These are phyloP conservation scores for Arachnomyces sp. DNA, from an alignment of 2,329 filamentous ascomycete species.

Conservation along the genomic window DNA sequence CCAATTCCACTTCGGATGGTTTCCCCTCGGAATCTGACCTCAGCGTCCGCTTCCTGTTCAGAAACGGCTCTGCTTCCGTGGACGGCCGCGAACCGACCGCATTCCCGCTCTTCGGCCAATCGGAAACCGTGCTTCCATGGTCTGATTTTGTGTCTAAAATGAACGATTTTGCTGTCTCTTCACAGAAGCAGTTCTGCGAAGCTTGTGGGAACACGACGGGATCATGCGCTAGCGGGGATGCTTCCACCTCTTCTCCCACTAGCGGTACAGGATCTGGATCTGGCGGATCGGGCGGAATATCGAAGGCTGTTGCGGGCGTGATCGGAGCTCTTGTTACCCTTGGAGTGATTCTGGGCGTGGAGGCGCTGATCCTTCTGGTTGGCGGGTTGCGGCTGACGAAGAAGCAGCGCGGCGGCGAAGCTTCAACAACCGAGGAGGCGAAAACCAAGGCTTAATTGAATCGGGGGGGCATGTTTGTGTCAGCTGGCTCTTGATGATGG, in stretches of 20 bases:
- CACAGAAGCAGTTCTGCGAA: slow-evolving; percentile 62
- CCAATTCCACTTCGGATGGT: slow-evolving; percentile 33
- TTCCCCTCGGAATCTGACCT: slow-evolving; percentile 45
- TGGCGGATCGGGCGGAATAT: slow-evolving; percentile 44
- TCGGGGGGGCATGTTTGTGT: background rate
- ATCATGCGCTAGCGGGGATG: slow-evolving; percentile 47
- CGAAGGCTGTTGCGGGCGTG: slow-evolving; percentile 67
- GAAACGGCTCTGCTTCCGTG: slow-evolving; percentile 48
- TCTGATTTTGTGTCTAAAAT: slow-evolving; percentile 58
- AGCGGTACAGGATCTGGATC: slow-evolving; percentile 11
- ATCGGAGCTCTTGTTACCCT: slow-evolving; percentile 66
- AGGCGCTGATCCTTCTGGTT: slow-evolving; percentile 46
- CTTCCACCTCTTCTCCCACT: slow-evolving; percentile 19
- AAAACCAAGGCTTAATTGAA: slow-evolving; percentile 3
- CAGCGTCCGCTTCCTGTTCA: slow-evolving; percentile 55
- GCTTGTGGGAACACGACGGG: slow-evolving; percentile 67
- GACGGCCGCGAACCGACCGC: slow-evolving; percentile 32
- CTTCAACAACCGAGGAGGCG: background rate
- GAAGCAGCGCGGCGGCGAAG: slow-evolving; percentile 37
- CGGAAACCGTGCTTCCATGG: slow-evolving; percentile 56
- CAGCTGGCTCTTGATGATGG: too few species aligned
- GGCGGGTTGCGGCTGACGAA: slow-evolving; percentile 53
- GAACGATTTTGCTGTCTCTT: slow-evolving; percentile 58
- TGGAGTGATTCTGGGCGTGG: slow-evolving; percentile 53
- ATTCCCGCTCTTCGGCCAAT: slow-evolving; percentile 57